A percentile compares a stretch with the other conserved stretches of the same genome.
These are phyloP conservation scores for Trametopsis cervina DNA, from an alignment of 768 basidiomycete species.

Conservation along the genomic window DNA sequence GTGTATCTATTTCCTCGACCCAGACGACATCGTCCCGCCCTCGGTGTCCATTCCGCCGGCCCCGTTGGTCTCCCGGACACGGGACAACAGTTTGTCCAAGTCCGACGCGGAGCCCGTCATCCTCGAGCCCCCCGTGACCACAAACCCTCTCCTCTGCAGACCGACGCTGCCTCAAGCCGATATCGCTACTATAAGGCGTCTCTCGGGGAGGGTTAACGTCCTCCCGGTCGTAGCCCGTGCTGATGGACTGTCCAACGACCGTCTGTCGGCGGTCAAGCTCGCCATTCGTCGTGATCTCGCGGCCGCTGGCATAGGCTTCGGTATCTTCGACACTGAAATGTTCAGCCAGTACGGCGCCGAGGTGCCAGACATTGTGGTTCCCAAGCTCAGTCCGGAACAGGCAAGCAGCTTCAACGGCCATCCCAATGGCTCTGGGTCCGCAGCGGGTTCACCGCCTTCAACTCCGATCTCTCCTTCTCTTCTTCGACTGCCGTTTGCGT, in stretches of 20 bases:
- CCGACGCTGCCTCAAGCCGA: constrained; percentile 64
- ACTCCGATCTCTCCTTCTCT: constrained; percentile 57
- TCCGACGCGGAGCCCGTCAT: constrained; percentile 71
- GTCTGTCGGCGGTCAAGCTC: constrained; percentile 70
- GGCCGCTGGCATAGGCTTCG: constrained; percentile 81
- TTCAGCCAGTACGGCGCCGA: constrained; percentile 31
- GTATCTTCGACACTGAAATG: constrained; percentile 77
- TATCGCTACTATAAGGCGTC: constrained; percentile 69
- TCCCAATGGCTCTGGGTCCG: constrained; percentile 45
- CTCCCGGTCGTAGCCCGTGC: constrained; percentile 81
- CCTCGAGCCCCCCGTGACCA: constrained; percentile 71
- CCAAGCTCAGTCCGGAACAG: constrained; percentile 27
- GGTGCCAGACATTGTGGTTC: constrained; percentile 13
- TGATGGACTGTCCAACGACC: constrained; percentile 76
- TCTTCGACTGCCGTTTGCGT: constrained; percentile 72
- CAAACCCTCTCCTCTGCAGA: constrained; percentile 60
- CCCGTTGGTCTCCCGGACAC: constrained; percentile 61
- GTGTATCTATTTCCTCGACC: constrained; percentile 85
- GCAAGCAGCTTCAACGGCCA: constrained; percentile 41
- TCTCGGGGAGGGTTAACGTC: constrained; percentile 80
- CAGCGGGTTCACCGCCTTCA: constrained; percentile 56
- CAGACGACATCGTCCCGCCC: constrained; percentile 71
- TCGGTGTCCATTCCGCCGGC: constrained; percentile 59
- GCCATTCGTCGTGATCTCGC: constrained; percentile 78
- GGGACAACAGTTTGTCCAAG: constrained; percentile 65